A percentile compares a stretch with the other conserved stretches of the same genome.
phyloP scores from a whole-genome alignment of 768 basidiomycete genomes.

The Termitomyces sp. region DNA sequence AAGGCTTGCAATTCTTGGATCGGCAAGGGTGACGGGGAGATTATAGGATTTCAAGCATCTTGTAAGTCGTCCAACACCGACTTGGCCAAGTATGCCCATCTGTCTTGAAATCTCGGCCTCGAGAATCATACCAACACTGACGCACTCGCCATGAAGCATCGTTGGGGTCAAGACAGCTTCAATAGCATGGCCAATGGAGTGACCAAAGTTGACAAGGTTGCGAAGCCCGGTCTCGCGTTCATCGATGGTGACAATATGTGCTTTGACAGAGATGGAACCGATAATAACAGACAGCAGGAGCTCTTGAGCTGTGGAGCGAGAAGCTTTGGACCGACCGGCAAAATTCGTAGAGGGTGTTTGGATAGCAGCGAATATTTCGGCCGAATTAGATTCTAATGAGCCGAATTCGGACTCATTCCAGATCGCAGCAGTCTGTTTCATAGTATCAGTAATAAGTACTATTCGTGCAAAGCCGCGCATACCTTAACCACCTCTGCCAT shows the following conservation, averaged over 20 bases:
- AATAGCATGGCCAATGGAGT: constrained; percentile 97
- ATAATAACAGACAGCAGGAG: constrained; percentile 89
- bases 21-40: constrained; percentile 76
- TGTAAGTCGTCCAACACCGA: constrained; percentile 85
- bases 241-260: constrained; percentile 95
- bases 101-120: constrained; percentile 92
- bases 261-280: constrained; percentile 91
- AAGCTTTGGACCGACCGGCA: constrained; percentile 52
- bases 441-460: neutral
- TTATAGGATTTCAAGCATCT: constrained; percentile 89
- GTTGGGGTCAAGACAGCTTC: constrained; percentile 93
- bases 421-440: constrained; percentile 88
- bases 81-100: constrained; percentile 85
- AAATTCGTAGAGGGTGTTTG: constrained; percentile 58
- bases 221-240: constrained; percentile 95
- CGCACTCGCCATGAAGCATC: constrained; percentile 95
- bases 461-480: constrained; percentile 13
- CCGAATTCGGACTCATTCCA: constrained; percentile 92
- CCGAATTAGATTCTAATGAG: constrained; percentile 78
- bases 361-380: constrained; percentile 84
- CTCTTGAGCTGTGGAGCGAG: constrained; percentile 71
- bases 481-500: constrained; percentile 99
- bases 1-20: constrained; percentile 70
- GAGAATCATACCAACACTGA: constrained; percentile 93
- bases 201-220: constrained; percentile 98